phyloP scores from a whole-genome alignment of 805 yeast species.

The Myxozyma melibiosi region DNA sequence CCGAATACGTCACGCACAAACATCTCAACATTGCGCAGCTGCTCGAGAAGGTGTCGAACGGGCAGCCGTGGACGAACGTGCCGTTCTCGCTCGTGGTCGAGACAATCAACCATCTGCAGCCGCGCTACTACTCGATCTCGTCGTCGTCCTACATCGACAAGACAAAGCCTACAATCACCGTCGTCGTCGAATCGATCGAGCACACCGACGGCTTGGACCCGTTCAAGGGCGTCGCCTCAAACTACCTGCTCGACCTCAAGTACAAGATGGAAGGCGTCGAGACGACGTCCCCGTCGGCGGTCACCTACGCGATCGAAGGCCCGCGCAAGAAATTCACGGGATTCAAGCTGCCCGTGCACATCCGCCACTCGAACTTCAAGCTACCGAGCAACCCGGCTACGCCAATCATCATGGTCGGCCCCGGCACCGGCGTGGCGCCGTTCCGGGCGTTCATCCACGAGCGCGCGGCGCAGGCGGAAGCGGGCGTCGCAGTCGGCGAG shows the following conservation, averaged over 20 bases:
- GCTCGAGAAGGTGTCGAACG: slow-evolving; percentile 61
- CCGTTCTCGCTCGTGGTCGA: slow-evolving; percentile 88
- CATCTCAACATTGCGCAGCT: slow-evolving; percentile 77
- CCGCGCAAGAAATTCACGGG: slow-evolving; percentile 63
- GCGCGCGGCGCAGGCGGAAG: slow-evolving; percentile 60
- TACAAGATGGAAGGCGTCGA: slow-evolving; percentile 54
- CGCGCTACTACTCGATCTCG: slow-evolving; percentile 95
- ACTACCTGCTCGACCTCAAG: slow-evolving; percentile 75
- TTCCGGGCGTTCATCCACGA: slow-evolving; percentile 94
- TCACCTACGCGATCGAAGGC: slow-evolving; percentile 74
- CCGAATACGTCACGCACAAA: slow-evolving; percentile 59
- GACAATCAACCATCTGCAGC: slow-evolving; percentile 76
- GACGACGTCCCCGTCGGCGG: slow-evolving; percentile 45
- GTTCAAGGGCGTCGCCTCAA: slow-evolving; percentile 89
- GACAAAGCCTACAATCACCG: slow-evolving; percentile 77
- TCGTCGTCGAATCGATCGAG: slow-evolving; percentile 72
- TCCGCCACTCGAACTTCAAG: slow-evolving; percentile 93
- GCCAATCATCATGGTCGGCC: slow-evolving; percentile 92
- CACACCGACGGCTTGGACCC: slow-evolving; percentile 43
- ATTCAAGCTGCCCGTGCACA: slow-evolving; percentile 78
- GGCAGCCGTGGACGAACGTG: slow-evolving; percentile 68
- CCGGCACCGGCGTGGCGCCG: slow-evolving; percentile 99
- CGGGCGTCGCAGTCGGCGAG: slow-evolving; percentile 64
- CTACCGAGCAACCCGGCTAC: slow-evolving; percentile 80
- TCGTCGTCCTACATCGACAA: slow-evolving; percentile 82